Evolutionary conservation across 2,329 filamentous ascomycete species (phyloP), one percentile per base, ranked within the genome.

Genomic region (Botrytis galanthina): DNA sequence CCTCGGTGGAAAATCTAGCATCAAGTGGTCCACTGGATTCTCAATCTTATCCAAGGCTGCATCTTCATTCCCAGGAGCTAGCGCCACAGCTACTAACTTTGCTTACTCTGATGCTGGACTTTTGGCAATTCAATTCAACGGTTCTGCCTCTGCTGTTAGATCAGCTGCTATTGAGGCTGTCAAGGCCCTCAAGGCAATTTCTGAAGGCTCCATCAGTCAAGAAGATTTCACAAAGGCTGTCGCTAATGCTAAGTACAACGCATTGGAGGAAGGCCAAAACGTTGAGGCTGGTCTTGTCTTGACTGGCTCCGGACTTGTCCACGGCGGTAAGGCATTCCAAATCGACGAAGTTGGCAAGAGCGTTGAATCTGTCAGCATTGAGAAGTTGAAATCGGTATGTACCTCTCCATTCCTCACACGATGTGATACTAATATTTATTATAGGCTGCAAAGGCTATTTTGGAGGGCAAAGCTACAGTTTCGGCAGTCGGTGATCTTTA

Each of bases 1-100:
- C 32, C 92, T 99, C 70, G 96, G 96, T 81, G 96, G 95, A 75
- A 86, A 97, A 84, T 92, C 94, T 72, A 92, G 86, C 84, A 94
- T 98, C 87, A 99, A 98, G 87, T 99, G 95, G 95, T 91, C 93
- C 70, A 86, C 93, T 76, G 96, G 96, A 79, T 98, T 97, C 88
- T 95, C 93, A 74, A 88, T 98, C 75, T 89, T 99, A 75, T 88
- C 92, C 81, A 95, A 97, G 87, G 92, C 91, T 75, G 88, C 90
- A 73, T 87, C 91, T 75, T 87, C 88, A 63, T 86, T 89, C 80
- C 87, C 91, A 54, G 89, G 90, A 77, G 89, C 92, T 76, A 87
- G 86, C 70, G 89, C 94, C 80, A 87, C 89, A 54, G 93, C 95
- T 76, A 88, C 91, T 80, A 95, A 96, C 85, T 86, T 90, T 78